Evolutionary conservation across 1,284 basidiomycete species (phyloP).

Genomic region (Cryptococcus amylolentus): DNA sequence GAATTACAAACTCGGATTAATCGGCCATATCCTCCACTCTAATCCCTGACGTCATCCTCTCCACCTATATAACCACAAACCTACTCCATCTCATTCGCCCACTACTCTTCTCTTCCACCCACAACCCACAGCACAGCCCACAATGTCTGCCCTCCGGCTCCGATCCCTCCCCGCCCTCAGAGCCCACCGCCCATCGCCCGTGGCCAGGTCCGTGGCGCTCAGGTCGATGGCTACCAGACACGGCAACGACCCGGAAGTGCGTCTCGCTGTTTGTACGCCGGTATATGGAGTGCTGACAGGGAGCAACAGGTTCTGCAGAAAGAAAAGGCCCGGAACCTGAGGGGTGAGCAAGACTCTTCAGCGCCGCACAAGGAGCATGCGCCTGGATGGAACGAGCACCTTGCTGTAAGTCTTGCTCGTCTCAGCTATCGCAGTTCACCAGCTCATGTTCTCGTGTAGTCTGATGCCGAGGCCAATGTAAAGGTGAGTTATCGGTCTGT

Average conservation of each 20-base stretch:
- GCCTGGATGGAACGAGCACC: slow-evolving; percentile 46
- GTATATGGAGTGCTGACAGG: neutral
- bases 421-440: neutral
- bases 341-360: slow-evolving; percentile 29
- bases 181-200: neutral
- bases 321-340: slow-evolving; percentile 41
- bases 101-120: neutral
- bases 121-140: neutral
- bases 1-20: neutral
- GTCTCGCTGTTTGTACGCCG: neutral
- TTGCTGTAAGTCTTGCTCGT: slow-evolving; percentile 38
- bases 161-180: slow-evolving; percentile 8
- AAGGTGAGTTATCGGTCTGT: slow-evolving; percentile 26
- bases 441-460: slow-evolving; percentile 15
- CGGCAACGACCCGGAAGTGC: slow-evolving; percentile 12
- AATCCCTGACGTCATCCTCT: neutral
- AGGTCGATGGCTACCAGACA: slow-evolving; percentile 10
- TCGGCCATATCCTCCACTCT: neutral
- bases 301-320: slow-evolving; percentile 22
- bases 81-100: neutral
- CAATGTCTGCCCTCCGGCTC: slow-evolving; percentile 9
- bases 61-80: neutral
- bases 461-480: slow-evolving; percentile 40
- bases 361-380: slow-evolving; percentile 37
- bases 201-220: neutral